Evolutionary conservation across 2,329 filamentous ascomycete genomes (phyloP).

Genomic region (Epichloe elymi): DNA sequence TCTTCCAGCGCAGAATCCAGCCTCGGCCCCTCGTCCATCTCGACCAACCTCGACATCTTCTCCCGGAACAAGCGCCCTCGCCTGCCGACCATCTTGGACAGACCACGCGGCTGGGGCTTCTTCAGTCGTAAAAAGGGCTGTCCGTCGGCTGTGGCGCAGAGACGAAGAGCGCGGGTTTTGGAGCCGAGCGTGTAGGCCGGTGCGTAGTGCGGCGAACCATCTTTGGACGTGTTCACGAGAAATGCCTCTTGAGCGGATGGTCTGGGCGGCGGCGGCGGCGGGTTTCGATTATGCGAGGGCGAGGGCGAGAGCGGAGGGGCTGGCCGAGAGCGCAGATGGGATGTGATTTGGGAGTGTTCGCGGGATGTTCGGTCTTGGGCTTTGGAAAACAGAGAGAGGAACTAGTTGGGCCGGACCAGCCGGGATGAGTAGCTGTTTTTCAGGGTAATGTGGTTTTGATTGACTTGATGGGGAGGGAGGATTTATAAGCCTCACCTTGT

Average conservation of each 20-base stretch:
- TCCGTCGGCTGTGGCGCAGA: conserved; percentile 38
- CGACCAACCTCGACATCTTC: conserved; percentile 23
- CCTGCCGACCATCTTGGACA: conserved; percentile 44
- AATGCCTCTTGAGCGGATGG: conserved; percentile 15
- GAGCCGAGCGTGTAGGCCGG: conserved; percentile 27
- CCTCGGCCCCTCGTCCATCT: conserved; percentile 25
- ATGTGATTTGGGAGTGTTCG: conserved; percentile 28
- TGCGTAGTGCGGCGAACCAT: conserved; percentile 33
- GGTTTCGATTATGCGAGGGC: conserved; percentile 8
- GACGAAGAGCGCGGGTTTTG: conserved; percentile 36
- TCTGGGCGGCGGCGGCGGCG: conserved; percentile 7
- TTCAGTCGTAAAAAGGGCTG: conserved; percentile 56
- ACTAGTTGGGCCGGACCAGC: conserved; percentile 11
- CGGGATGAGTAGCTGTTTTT: background rate
- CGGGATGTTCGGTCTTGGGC: conserved; percentile 23
- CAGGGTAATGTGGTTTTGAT: background rate
- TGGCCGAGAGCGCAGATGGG: conserved; percentile 23
- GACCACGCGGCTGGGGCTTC: conserved; percentile 48
- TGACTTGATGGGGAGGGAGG: too few species aligned
- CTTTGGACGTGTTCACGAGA: conserved; percentile 19
- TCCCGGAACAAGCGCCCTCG: conserved; percentile 32
- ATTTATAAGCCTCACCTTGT: conserved; percentile 34
- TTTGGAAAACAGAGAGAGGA: conserved; percentile 27
- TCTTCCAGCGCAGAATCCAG: conserved; percentile 28
- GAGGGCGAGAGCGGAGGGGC: conserved; percentile 9